Base-by-base conservation (phyloP, 176 grass and related monocot genomes). In the Bonia amplexicaulis region DNA sequence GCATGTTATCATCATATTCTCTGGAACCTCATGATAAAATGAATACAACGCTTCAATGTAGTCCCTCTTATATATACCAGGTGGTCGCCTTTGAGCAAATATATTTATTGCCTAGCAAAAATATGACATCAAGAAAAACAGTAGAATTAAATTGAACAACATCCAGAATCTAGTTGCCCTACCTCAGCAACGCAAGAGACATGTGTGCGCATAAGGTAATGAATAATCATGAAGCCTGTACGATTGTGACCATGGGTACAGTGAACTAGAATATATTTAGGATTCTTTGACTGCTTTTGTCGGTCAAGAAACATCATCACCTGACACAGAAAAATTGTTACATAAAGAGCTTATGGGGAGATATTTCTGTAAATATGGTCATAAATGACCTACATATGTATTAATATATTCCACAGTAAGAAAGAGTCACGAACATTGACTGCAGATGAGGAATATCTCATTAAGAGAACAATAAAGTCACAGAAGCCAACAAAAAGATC, bases 191-290 rank as follows among this genome's bases (percentile, higher is more conserved):
- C 93, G 55, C 84, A 87, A 62, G 79, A 86, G 14, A 87, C 61
- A 5, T 92, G 97, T 81, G 91, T 87, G 29, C 96, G 81, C 93
- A 99, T 94, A 66, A 99, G 90, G 78, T 89, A 99, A 92, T 99
- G 97, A 71, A 99, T 85, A 71, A 96, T 96, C 97, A 99, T 99
- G 86, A 99, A 99, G 33, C 97, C 97, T 67, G 97, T 99, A 51
- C 97, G 97, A 70, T 99, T 99, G 79, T 99, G 97, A 57, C 97
- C 97, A 95, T 99, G 97, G 64, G 97, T 99, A 85, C 97, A 99
- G 84, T 99, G 97, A 81, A 99, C 93, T 78, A 99, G 84, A 84
- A 99, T 82, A 86, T 96, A 96, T 62, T 95, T 96, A 5, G 84
- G 89, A 89, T 67, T 91, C 84, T 86, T 99, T 77, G 82, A 48